Evolutionary conservation across 2,329 filamentous ascomycete species (phyloP), one percentile per base, ranked within the genome.

Genomic region (Cryphonectria radicalis): DNA sequence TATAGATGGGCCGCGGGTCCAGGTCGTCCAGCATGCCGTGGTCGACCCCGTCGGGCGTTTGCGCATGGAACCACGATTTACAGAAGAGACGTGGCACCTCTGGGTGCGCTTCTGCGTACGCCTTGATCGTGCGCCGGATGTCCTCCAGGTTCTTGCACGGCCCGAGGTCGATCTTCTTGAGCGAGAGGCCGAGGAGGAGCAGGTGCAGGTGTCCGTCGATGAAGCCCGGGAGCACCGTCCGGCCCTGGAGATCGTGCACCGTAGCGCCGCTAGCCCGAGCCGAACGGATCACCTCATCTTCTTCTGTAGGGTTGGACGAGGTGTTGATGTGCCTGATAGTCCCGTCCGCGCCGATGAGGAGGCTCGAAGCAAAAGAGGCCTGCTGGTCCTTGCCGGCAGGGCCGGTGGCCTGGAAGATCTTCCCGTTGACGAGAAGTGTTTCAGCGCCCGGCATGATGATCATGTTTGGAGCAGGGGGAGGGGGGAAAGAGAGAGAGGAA

Each of bases 121-220:
- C 77, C 22, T 75, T 79, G 74, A 89, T 85, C 2, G 81, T 79
- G 7, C 73, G 74, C 3, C 83, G 82, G 73, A 89, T 88, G 65
- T 88, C 86, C 7, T 78, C 76, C 0, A 88, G 79, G 67, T 80
- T 79, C 65, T 81, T 81, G 78, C 87, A 88, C 17, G 74, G 69
- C 59, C 83, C 81, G 3, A 89, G 79, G 55, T 82, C 80, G 43
- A 85, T 80, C 77, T 88, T 88, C 73, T 82, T 81, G 17, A 89
- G 82, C 0, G 86, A 84, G 75, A 87, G 85, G 2, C 87, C 87
- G 37, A 89, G 82, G 63, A 87, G 82, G 59, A 89, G 80, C 17
- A 89, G 81, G 77, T 89, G 87, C 80, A 88, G 86, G 75, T 89
- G 87, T 0, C 85, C 87, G 74, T 89, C 87, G 66, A 89, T 83